Evolutionary conservation across 192 early-diverging fungal genomes (phyloP).

Genomic region (Glomus cerebriforme): DNA sequence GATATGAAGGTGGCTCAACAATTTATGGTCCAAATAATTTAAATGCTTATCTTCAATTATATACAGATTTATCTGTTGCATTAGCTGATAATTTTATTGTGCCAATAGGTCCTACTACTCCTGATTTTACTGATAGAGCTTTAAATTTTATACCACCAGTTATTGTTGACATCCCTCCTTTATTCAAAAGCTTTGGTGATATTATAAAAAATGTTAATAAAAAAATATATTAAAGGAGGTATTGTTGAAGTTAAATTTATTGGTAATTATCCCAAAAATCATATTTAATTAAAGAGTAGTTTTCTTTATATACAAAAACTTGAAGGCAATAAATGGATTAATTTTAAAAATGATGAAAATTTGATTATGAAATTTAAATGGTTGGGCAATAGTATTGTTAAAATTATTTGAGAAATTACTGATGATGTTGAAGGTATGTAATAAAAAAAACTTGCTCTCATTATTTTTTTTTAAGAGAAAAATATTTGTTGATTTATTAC

Average conservation of each 20-base stretch:
- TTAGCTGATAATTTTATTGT: conserved; percentile 36
- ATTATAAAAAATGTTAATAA: conserved; percentile 24
- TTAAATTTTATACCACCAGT: conserved; percentile 13
- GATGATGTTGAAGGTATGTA: neutral
- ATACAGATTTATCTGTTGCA: conserved; percentile 47
- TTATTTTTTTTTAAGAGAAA: too few species aligned
- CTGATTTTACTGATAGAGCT: conserved; percentile 10
- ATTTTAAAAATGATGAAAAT: conserved; percentile 36
- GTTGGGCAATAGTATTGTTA: neutral
- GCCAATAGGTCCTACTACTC: neutral
- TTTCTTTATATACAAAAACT: conserved; percentile 35
- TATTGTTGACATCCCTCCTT: conserved; percentile 25
- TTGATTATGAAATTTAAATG: conserved; percentile 33
- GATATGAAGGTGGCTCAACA: conserved; percentile 65
- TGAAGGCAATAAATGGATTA: conserved; percentile 23
- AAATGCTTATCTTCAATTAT: conserved; percentile 53
- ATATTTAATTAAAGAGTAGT: conserved; percentile 30
- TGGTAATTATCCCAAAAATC: conserved; percentile 37
- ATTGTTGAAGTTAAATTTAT: conserved; percentile 28
- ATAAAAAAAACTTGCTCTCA: too few species aligned
- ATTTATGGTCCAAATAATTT: conserved; percentile 61
- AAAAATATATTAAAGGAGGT: neutral
- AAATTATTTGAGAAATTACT: neutral
- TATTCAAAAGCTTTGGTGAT: conserved; percentile 37
- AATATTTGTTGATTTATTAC: too few species aligned